phyloP scores from a whole-genome alignment of 2,329 filamentous ascomycete genomes.

The Amauroascus verrucosus region DNA sequence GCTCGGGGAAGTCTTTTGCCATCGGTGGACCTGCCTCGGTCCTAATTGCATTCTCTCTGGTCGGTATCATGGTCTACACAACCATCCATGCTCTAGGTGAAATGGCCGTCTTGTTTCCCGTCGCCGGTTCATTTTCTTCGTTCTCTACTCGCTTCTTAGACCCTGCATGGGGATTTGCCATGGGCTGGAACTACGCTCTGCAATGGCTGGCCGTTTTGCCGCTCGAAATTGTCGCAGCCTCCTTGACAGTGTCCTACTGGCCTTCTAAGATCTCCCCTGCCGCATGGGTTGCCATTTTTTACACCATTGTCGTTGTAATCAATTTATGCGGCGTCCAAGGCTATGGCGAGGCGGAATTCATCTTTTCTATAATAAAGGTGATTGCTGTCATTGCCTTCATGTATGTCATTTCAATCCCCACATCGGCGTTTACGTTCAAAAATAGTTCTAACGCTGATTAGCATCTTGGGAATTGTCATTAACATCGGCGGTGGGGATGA shows the following conservation, averaged over 20 bases:
- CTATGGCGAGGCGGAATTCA: constrained; percentile 44
- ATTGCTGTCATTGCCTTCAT: constrained; percentile 40
- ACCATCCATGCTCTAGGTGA: constrained; percentile 46
- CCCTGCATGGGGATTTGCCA: constrained; percentile 41
- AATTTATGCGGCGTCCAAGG: constrained; percentile 47
- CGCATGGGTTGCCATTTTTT: constrained; percentile 42
- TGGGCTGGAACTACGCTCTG: constrained; percentile 40
- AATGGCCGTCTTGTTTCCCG: constrained; percentile 40
- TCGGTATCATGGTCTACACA: constrained; percentile 56
- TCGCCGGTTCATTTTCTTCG: constrained; percentile 41
- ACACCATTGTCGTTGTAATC: constrained; percentile 51
- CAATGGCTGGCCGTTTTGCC: constrained; percentile 75
- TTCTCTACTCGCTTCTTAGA: constrained; percentile 37
- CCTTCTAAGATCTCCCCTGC: constrained; percentile 27
- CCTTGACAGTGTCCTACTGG: constrained; percentile 55
- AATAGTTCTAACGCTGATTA: constrained; percentile 31
- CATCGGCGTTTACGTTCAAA: constrained; percentile 14
- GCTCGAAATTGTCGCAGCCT: constrained; percentile 56
- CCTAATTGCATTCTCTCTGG: constrained; percentile 35
- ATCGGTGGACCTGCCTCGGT: constrained; percentile 35
- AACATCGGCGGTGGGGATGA: constrained; percentile 56
- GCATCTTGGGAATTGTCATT: constrained; percentile 54
- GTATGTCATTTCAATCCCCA: constrained; percentile 39
- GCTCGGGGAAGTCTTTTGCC: constrained; percentile 31
- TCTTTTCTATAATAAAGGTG: constrained; percentile 44